Base-by-base conservation (phyloP, 2,329 filamentous ascomycete genomes). In the Hypoxylon sp. region DNA sequence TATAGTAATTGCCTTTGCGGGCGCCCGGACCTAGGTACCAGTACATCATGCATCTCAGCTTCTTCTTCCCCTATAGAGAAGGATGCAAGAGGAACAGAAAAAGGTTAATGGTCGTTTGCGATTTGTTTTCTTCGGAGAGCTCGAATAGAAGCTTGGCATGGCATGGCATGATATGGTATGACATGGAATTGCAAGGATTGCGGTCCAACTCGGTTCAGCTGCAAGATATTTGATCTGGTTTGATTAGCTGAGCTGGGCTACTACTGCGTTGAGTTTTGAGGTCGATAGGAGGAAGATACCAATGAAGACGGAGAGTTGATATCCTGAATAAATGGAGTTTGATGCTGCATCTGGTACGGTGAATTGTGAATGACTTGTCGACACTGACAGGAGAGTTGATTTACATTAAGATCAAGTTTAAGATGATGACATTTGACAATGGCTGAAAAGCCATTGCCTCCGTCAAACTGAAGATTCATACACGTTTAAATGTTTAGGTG, bases 1-100 rank as follows among this genome's bases (percentile, higher is more conserved):
- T 71, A 70, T 69, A 69, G 27, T 68, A 70, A 70, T 65, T 50
- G 50, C 59, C 63, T 45, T 47, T 63, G 50, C 29, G 48, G 63
- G 63, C 63, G 63, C 64, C 59, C 32, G 53, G 56, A 60, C 32
- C 30, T 58, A 30, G 51, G 55, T 58, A 48, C 16, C 19, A 41
- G 43, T 47, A 61, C 57, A 61, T 62, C 16, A 67, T 51, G 53
- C 58, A 39, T 39, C 34, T 54, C 47, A 25, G 34, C 41, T 58
- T 64, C 52, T 50, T 64, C 52, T 50, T 48, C 54, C 32, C n/a
- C 21, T 34, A 53, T 37, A 50, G 23, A 68, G 39, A 39, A 55
- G 48, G 57, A 56, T 61, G 56, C 59, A 54, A 67, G 66, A 55
- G 58, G 50, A 41, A 57, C 39, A 29, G 27, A 47, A 63, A 48